These are phyloP conservation scores for Metschnikowia santaceciliae DNA, from an alignment of 805 yeast species.

Conservation along the genomic window DNA sequence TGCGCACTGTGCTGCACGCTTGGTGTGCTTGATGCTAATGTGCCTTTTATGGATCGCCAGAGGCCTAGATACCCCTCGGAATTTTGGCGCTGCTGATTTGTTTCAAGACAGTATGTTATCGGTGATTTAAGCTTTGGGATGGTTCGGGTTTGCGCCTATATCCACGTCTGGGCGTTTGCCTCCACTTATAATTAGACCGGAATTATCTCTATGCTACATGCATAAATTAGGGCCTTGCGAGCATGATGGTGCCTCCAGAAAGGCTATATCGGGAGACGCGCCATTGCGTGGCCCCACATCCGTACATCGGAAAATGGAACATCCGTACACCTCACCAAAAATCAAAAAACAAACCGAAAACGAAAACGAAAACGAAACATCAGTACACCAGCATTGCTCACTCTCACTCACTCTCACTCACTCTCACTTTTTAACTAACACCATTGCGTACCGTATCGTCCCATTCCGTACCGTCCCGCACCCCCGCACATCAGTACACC, in stretches of 20 bases:
- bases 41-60: not conserved
- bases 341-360: no score
- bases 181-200: not conserved
- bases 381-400: no score
- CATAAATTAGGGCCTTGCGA: not conserved
- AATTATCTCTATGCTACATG: not conserved
- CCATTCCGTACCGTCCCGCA: no score
- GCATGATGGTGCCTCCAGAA: not conserved
- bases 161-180: not conserved
- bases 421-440: no score
- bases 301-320: not conserved
- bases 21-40: not conserved
- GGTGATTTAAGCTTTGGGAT: no score
- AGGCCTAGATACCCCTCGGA: not conserved
- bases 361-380: no score
- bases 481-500: no score
- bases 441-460: no score
- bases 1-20: slow-evolving; percentile 4
- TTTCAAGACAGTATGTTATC: not conserved
- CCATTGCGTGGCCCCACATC: not conserved
- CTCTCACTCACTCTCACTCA: no score
- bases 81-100: not conserved
- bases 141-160: not conserved
- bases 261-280: not conserved
- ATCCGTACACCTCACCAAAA: not conserved